phyloP scores from a whole-genome alignment of 768 basidiomycete species.

The Amanita phalloides region DNA sequence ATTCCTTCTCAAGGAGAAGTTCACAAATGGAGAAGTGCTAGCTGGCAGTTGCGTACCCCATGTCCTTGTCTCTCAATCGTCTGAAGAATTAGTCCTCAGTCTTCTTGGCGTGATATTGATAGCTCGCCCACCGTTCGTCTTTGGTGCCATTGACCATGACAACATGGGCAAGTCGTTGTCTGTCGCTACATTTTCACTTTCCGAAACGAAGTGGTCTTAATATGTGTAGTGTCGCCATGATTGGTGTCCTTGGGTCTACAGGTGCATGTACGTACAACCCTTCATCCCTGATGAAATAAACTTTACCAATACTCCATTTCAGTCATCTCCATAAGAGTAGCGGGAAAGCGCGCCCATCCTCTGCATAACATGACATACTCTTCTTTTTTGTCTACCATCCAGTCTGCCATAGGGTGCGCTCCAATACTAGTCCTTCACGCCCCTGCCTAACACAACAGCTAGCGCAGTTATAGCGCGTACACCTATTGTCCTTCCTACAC shows the following conservation, averaged over 20 bases:
- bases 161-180: constrained; percentile 5
- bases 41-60: constrained; percentile 24
- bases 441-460: background rate
- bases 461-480: constrained; percentile 34
- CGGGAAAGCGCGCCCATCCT: constrained; percentile 68
- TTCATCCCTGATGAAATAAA: background rate
- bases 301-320: background rate
- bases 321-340: constrained; percentile 42
- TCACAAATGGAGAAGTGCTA: constrained; percentile 42
- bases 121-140: constrained; percentile 66
- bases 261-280: constrained; percentile 47
- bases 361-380: constrained; percentile 65
- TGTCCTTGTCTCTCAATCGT: background rate
- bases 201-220: background rate
- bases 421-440: background rate
- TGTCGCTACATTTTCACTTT: background rate
- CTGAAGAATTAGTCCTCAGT: constrained; percentile 35
- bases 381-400: constrained; percentile 41
- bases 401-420: constrained; percentile 23
- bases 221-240: constrained; percentile 37
- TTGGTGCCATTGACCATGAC: constrained; percentile 28
- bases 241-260: constrained; percentile 53
- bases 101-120: constrained; percentile 73
- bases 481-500: constrained; percentile 33
- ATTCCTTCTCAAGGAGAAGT: constrained; percentile 44